Conservation (phyloP, 2,329 filamentous ascomycete species). For the Epichloe aotearoae region DNA sequence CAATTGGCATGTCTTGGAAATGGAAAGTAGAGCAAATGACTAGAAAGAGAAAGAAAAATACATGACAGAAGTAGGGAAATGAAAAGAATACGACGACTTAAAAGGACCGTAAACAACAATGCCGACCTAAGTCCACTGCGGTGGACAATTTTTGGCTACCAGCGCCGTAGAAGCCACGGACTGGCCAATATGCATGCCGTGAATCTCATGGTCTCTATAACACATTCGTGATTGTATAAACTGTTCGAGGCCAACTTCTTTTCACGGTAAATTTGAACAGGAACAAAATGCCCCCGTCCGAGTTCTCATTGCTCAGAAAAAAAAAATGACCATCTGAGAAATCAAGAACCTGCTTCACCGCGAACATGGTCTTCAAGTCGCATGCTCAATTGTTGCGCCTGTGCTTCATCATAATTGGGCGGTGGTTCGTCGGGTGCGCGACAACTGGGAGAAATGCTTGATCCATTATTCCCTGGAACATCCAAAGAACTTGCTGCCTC, state of each 20-base stretch:
- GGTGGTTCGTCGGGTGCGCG: slow-evolving; percentile 60
- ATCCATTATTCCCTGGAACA: slow-evolving; percentile 16
- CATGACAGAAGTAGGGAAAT: background rate
- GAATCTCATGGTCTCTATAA: slow-evolving; percentile 2
- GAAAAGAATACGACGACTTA: background rate
- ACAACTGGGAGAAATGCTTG: slow-evolving; percentile 24
- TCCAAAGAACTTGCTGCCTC: slow-evolving; percentile 14
- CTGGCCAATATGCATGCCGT: slow-evolving; percentile 4
- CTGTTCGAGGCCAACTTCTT: background rate
- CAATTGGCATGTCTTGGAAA: too few relatives aligned
- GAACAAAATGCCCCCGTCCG: background rate
- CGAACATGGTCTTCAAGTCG: slow-evolving; percentile 57
- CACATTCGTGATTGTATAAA: background rate
- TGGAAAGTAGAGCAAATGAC: too few relatives aligned
- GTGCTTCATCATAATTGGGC: slow-evolving; percentile 83
- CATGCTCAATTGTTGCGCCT: slow-evolving; percentile 51
- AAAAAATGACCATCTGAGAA: background rate
- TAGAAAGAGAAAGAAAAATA: background rate
- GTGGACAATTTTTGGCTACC: background rate
- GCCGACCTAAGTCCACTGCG: background rate
- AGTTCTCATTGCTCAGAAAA: background rate
- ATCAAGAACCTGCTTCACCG: slow-evolving; percentile 23
- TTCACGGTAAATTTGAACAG: background rate
- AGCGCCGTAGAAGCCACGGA: slow-evolving; percentile 2
- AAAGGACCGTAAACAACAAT: background rate